phyloP scores from a whole-genome alignment of 1,284 basidiomycete genomes.

The Ceratobasidium sp. region DNA sequence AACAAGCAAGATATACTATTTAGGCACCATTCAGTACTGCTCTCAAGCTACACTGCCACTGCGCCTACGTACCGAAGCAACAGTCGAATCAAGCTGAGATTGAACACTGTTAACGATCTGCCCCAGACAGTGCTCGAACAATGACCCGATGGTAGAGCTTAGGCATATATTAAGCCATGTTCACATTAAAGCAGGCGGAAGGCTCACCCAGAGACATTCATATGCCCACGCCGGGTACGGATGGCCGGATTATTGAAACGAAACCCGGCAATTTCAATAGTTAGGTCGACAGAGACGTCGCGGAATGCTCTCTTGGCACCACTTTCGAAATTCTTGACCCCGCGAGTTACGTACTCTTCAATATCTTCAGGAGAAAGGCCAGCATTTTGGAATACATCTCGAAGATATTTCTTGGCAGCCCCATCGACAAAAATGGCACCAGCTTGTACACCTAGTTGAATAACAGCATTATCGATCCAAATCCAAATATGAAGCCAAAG shows the following conservation, averaged over 20 bases:
- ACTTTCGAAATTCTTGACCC: constrained; percentile 35
- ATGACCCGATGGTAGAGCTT: not conserved
- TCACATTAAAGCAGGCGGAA: not conserved
- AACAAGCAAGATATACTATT: constrained; percentile 26
- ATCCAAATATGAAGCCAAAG: not conserved
- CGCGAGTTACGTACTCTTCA: constrained; percentile 19
- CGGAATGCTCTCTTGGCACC: constrained; percentile 33
- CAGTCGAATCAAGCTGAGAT: not conserved
- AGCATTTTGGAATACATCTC: constrained; percentile 5
- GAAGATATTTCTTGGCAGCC: constrained; percentile 19
- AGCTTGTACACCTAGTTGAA: constrained; percentile 42
- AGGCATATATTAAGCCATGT: not conserved
- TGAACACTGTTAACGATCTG: constrained; percentile 11
- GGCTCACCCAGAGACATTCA: constrained; percentile 26
- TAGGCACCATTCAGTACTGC: not conserved
- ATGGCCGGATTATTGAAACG: constrained; percentile 28
- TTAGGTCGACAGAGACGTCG: not conserved
- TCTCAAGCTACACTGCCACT: not conserved
- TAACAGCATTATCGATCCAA: not conserved
- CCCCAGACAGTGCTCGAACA: not conserved
- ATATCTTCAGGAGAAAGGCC: constrained; percentile 15
- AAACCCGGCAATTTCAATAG: not conserved
- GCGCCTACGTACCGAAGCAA: not conserved
- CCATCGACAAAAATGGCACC: constrained; percentile 37
- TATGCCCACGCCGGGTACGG: constrained; percentile 9